Evolutionary conservation across 345 rosid species (phyloP).

Genomic region (Corchorus olitorius): DNA sequence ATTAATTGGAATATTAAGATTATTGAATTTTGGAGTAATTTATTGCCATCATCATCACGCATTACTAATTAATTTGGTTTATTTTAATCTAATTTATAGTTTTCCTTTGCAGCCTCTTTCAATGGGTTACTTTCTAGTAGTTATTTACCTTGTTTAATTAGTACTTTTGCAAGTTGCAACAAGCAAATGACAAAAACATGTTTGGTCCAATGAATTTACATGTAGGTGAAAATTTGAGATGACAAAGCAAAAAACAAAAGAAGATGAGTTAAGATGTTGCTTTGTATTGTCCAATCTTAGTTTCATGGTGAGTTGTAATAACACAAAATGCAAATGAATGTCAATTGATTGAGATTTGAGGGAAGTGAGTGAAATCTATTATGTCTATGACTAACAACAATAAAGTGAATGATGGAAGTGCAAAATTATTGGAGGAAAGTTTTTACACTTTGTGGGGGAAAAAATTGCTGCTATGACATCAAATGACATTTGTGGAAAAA

Average conservation of each 20-base stretch:
- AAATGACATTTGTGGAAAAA: background rate
- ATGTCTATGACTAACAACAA: background rate
- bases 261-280: background rate
- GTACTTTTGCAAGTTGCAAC: background rate
- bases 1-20: background rate
- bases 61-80: constrained; percentile 1
- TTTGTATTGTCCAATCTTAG: background rate
- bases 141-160: background rate
- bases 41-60: background rate
- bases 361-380: background rate
- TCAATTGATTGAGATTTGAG: background rate
- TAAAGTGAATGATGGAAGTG: background rate
- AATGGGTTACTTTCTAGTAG: background rate
- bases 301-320: background rate
- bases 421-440: background rate
- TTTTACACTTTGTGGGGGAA: background rate
- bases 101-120: background rate
- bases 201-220: constrained; percentile 3
- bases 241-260: background rate
- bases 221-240: background rate
- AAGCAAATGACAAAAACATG: background rate
- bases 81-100: background rate
- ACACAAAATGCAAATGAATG: background rate
- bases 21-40: background rate
- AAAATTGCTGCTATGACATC: background rate